Base-by-base conservation (phyloP, 2,329 filamentous ascomycete species). In the Hortaea sp. region DNA sequence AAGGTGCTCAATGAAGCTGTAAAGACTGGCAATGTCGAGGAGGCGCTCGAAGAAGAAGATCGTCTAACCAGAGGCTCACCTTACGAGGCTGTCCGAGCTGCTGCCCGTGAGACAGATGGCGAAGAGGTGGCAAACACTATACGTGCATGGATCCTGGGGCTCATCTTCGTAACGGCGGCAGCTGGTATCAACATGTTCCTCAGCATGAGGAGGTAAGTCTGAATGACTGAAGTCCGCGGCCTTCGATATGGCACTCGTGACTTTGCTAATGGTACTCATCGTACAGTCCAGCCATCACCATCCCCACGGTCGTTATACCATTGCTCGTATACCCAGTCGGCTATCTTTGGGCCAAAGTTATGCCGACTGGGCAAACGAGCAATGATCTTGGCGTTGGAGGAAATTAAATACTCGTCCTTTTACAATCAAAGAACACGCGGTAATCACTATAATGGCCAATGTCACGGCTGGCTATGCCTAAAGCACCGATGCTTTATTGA, bases 281-380 rank as follows among this genome's bases (percentile, higher is more conserved):
- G 4, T 20, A 2, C 20, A 20, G 90, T 72, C 87, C 87, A 31
- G 92, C 86, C 65, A 85, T 94, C 65, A 84, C 83, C 48, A 90
- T 92, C 58, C 89, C 85, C 13, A 86, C 87, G 37, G 85, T 94
- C 55, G 92, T 94, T 69, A 86, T 86, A 31, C 73, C 90, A 57
- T 72, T 92, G 46, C 79, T 94, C 46, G 85, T 88, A 39, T 87
- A 94, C 59, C 87, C 87, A 1, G 74, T 94, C 42, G 88, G 88
- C 49, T 76, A 85, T 29, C 61, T 88, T 12, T 94, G 87, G 87
- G 87, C 94, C 60, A 73, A 76, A 45, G 37, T 81, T 2, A 68
- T 92, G 20, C 87, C 67, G 69, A 71, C 49, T n/a, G n/a, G n/a
- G n/a, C n/a, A n/a, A n/a, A n/a, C n/a, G n/a, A n/a, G n/a, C 43